These are phyloP conservation scores for Pleurotus djamor DNA, from an alignment of 768 basidiomycete genomes.

Conservation along the genomic window DNA sequence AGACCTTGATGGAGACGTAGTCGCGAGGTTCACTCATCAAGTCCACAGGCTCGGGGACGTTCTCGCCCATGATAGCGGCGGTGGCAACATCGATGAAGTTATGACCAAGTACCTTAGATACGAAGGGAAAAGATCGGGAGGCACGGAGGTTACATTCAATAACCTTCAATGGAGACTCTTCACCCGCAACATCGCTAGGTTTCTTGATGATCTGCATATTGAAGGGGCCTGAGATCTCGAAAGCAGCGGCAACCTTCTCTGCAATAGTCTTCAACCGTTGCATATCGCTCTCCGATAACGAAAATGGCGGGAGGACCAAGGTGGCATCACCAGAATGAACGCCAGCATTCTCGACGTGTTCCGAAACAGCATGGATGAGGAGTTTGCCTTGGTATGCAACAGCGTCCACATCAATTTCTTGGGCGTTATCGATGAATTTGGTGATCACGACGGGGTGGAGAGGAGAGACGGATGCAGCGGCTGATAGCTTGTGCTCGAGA, in stretches of 20 bases:
- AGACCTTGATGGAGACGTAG: slow-evolving; percentile 95
- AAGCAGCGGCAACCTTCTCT: slow-evolving; percentile 91
- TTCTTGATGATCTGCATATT: slow-evolving; percentile 99
- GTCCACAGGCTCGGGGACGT: slow-evolving; percentile 90
- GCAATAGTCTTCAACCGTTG: slow-evolving; percentile 90
- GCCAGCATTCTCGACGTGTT: slow-evolving; percentile 98
- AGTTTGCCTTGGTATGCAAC: slow-evolving; percentile 93
- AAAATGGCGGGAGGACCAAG: slow-evolving; percentile 93
- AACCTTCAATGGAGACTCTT: slow-evolving; percentile 81
- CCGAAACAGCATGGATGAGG: slow-evolving; percentile 93
- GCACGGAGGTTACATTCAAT: slow-evolving; percentile 99
- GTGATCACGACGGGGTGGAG: slow-evolving; percentile 98
- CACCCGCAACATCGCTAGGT: slow-evolving; percentile 43
- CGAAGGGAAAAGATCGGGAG: slow-evolving; percentile 98
- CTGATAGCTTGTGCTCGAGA: slow-evolving; percentile 93
- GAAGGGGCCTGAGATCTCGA: slow-evolving; percentile 97
- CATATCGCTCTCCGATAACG: slow-evolving; percentile 73
- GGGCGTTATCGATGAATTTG: slow-evolving; percentile 97
- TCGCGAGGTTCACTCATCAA: slow-evolving; percentile 87
- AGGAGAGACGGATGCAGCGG: slow-evolving; percentile 94
- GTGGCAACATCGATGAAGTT: slow-evolving; percentile 97
- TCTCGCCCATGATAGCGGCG: slow-evolving; percentile 77
- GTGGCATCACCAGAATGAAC: slow-evolving; percentile 99
- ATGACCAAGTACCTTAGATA: slow-evolving; percentile 95
- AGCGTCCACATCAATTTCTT: slow-evolving; percentile 98